Evolutionary conservation across 2,329 filamentous ascomycete genomes (phyloP), one percentile per base, ranked within the genome.

Genomic region (Pseudogymnoascus sp.): DNA sequence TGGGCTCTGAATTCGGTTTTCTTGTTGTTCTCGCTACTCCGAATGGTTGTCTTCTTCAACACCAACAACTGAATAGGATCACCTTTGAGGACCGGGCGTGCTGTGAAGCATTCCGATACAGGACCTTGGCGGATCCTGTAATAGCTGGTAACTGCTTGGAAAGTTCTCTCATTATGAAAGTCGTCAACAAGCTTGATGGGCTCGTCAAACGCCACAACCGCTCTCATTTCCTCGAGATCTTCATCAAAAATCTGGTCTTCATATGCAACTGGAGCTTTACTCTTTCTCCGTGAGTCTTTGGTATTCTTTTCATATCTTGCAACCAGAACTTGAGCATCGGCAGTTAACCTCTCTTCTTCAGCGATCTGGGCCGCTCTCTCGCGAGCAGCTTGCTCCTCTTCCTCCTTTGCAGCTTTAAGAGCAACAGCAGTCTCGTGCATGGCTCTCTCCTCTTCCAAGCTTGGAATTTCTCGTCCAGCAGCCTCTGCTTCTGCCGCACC

Each of bases 361-460:
- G 81, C 79, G 62, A 77, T 81, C 67, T 86, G 85, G 65, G 85
- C 78, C 38, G 80, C 72, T 65, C 78, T 82, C 68, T 81, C 82
- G 46, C 78, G 73, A 66, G 78, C 71, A 65, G 78, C 75, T 67
- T 76, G 76, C 66, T 78, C 74, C 61, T 76, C 76, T 66, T 81
- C 80, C 60, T 81, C 75, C 63, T 79, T 76, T 62, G 77, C 70
- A 2, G 81, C 89, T 61, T 84, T 76, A 70, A 82, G 81, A 53
- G 85, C 85, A 28, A 90, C 79, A 23, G 84, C 85, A 21, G 89
- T 89, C 76, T 96, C 90, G 66, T 96, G 91, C 12, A 86, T 86
- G 28, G 89, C 91, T 40, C 93, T 85, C 75, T 97, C 93, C 70
- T 96, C 91, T 71, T 96, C 91, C 5, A 97, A 80, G 34, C 91